Evolutionary conservation across 106 monocot genomes (phyloP).

Genomic region (Platanthera guangdongensis): DNA sequence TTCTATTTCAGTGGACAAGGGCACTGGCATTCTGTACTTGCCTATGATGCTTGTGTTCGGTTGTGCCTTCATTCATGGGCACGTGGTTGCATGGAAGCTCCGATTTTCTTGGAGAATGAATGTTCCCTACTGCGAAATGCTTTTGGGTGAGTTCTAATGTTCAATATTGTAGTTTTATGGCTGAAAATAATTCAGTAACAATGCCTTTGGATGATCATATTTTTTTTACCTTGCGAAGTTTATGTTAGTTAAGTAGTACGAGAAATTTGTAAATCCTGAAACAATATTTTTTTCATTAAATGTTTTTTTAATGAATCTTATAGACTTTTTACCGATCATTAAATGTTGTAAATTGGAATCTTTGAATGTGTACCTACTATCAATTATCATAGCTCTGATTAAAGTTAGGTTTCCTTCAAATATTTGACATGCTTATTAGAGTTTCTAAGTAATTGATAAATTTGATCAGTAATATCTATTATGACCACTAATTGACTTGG

Average conservation of each 20-base stretch:
- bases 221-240: background rate
- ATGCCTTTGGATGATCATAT: background rate
- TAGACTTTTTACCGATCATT: background rate
- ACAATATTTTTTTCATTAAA: background rate
- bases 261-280: background rate
- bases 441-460: too few relatives aligned
- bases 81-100: constrained; percentile 96
- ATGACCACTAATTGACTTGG: too few relatives aligned
- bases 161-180: background rate
- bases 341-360: background rate
- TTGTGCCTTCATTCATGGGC: constrained; percentile 98
- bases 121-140: constrained; percentile 71
- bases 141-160: constrained; percentile 56
- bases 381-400: background rate
- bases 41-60: constrained; percentile 96
- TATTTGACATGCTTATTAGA: too few relatives aligned
- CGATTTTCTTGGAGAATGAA: constrained; percentile 88
- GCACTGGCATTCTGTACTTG: constrained; percentile 88
- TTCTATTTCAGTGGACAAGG: constrained; percentile 60
- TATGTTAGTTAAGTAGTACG: background rate
- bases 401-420: too few relatives aligned
- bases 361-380: background rate
- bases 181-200: background rate
- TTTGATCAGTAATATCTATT: too few relatives aligned
- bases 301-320: background rate